Percentiles rank a stretch among this genome's conserved stretches.
Conservation (phyloP, 345 rosid species). For the Bruguiera gymnorhiza region DNA sequence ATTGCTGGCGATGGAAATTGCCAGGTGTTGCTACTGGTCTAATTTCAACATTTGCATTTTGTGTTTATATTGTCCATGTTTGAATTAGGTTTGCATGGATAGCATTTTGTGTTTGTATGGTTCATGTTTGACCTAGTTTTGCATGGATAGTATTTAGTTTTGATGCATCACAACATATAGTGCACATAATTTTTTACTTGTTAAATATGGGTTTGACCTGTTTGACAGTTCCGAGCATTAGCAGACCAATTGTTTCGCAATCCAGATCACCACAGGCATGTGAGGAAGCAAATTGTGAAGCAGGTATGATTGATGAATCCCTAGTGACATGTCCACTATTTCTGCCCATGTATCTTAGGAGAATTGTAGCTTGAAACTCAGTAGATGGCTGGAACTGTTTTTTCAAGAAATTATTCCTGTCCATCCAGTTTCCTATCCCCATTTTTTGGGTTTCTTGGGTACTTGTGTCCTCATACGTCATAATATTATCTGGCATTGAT, state of each 20-base stretch:
- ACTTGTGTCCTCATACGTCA: no score
- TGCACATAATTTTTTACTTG: background rate
- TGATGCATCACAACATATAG: background rate
- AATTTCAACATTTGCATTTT: background rate
- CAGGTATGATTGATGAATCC: conserved; percentile 49
- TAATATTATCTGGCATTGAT: no score
- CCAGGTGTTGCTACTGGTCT: conserved; percentile 48
- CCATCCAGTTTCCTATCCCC: no score
- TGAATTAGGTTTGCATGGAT: background rate
- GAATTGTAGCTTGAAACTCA: background rate
- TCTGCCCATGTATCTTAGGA: background rate
- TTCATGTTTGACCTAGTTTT: background rate
- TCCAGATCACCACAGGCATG: conserved; percentile 78
- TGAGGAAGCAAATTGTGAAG: conserved; percentile 72
- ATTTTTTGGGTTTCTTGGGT: no score
- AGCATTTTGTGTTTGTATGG: background rate
- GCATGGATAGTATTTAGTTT: background rate
- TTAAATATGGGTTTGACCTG: background rate
- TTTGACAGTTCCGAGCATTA: conserved; percentile 78
- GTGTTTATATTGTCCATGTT: background rate
- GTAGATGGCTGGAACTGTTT: background rate
- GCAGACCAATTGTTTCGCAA: conserved; percentile 87
- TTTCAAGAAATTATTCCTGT: background rate
- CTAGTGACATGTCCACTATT: background rate
- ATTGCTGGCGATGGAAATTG: conserved; percentile 97